phyloP scores from a whole-genome alignment of 805 yeast species.

The Yamadazyma laniorum region DNA sequence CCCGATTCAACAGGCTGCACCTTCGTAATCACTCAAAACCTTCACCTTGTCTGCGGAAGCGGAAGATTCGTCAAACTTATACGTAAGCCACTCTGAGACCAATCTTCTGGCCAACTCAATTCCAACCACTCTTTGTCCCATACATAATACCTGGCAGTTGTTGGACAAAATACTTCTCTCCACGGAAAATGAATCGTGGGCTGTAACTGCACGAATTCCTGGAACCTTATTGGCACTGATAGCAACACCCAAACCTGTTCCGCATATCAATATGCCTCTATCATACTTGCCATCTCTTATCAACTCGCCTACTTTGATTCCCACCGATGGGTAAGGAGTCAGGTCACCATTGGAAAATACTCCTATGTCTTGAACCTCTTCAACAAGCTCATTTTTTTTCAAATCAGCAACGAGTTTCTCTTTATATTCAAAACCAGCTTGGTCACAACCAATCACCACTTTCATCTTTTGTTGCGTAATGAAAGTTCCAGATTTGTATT shows the following conservation, averaged over 20 bases:
- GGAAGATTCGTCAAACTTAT: slow-evolving; percentile 36
- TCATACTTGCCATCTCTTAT: slow-evolving; percentile 42
- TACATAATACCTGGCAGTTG: slow-evolving; percentile 45
- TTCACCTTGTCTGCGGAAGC: slow-evolving; percentile 44
- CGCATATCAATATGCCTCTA: slow-evolving; percentile 46
- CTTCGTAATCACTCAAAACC: slow-evolving; percentile 27
- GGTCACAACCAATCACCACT: slow-evolving; percentile 42
- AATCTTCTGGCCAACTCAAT: slow-evolving; percentile 42
- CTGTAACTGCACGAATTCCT: slow-evolving; percentile 49
- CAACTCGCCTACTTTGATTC: slow-evolving; percentile 42
- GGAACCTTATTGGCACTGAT: slow-evolving; percentile 46
- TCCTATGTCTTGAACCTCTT: slow-evolving; percentile 39
- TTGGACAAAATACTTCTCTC: slow-evolving; percentile 45
- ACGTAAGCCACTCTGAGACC: slow-evolving; percentile 45
- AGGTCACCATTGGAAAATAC: slow-evolving; percentile 30
- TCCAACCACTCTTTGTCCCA: slow-evolving; percentile 49
- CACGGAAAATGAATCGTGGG: slow-evolving; percentile 47
- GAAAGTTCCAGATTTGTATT: no score
- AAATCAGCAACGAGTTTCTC: slow-evolving; percentile 36
- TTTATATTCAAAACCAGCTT: slow-evolving; percentile 46
- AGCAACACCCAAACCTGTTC: slow-evolving; percentile 51
- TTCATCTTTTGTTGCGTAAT: slow-evolving; percentile 14
- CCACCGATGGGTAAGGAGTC: slow-evolving; percentile 43
- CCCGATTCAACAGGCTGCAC: no score
- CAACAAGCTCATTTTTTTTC: slow-evolving; percentile 25